A percentile compares a stretch with the other conserved stretches of the same genome.
Conservation (phyloP, 768 basidiomycete species). For the Leucosporidium yakuticum region DNA sequence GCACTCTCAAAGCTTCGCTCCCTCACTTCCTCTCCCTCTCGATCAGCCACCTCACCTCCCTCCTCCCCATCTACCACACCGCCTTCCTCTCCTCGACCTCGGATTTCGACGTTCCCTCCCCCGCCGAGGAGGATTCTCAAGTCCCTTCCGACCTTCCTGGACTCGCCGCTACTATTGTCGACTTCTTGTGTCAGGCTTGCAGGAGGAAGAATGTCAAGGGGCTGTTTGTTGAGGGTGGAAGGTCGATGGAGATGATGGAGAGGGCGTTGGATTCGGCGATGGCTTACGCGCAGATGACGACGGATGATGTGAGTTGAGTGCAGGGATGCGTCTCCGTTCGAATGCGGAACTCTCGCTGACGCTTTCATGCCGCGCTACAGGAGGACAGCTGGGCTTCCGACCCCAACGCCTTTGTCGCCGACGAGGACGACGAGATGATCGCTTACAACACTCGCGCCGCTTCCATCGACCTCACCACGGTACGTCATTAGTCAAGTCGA, state of each 20-base stretch:
- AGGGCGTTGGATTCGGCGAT: constrained; percentile 65
- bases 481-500: constrained; percentile 42
- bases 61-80: constrained; percentile 49
- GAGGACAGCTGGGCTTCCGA: constrained; percentile 86
- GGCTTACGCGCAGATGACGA: constrained; percentile 75
- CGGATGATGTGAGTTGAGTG: constrained; percentile 60
- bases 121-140: constrained; percentile 61
- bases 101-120: constrained; percentile 47
- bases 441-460: constrained; percentile 75
- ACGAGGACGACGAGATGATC: constrained; percentile 87
- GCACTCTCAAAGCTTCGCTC: constrained; percentile 54
- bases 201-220: constrained; percentile 60
- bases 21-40: constrained; percentile 41
- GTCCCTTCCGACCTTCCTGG: constrained; percentile 60
- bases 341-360: background rate
- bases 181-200: constrained; percentile 64
- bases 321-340: background rate
- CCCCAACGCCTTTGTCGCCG: constrained; percentile 84
- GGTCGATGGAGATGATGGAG: constrained; percentile 48
- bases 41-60: constrained; percentile 52
- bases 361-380: constrained; percentile 46
- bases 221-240: constrained; percentile 52
- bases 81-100: constrained; percentile 43
- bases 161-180: constrained; percentile 69
- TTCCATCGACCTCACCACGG: constrained; percentile 74